phyloP scores from a whole-genome alignment of 139 green algal species.

The Picochlorum sp. region DNA sequence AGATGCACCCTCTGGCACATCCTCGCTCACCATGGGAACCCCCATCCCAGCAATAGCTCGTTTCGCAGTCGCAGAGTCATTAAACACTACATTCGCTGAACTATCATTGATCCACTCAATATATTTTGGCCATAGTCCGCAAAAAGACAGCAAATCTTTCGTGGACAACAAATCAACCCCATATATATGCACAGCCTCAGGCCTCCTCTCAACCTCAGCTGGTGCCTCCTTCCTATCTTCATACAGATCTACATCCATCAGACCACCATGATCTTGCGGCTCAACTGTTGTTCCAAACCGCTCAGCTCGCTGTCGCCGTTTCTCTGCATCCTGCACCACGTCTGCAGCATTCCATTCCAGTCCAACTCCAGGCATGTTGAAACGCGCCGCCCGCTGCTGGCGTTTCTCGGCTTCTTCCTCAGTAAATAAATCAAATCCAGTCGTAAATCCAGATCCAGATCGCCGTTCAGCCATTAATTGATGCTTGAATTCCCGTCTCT shows the following conservation, averaged over 20 bases:
- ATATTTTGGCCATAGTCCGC: slow-evolving; percentile 50
- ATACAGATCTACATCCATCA: slow-evolving; percentile 54
- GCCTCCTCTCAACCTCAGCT: slow-evolving; percentile 27
- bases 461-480: slow-evolving; percentile 29
- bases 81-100: slow-evolving; percentile 70
- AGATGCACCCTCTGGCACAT: slow-evolving; percentile 37
- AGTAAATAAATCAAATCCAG: slow-evolving; percentile 59
- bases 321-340: slow-evolving; percentile 35
- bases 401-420: slow-evolving; percentile 63
- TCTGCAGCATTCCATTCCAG: slow-evolving; percentile 16
- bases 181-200: slow-evolving; percentile 68
- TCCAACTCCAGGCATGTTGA: slow-evolving; percentile 21
- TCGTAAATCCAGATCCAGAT: slow-evolving; percentile 41
- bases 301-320: slow-evolving; percentile 40
- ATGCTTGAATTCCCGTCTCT: slow-evolving; percentile 34
- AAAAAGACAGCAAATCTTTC: slow-evolving; percentile 22
- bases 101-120: slow-evolving; percentile 87
- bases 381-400: slow-evolving; percentile 43
- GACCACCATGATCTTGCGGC: slow-evolving; percentile 35
- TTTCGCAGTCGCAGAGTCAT: slow-evolving; percentile 41
- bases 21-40: slow-evolving; percentile 43
- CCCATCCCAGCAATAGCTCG: slow-evolving; percentile 55
- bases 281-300: slow-evolving; percentile 58
- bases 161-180: slow-evolving; percentile 81
- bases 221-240: slow-evolving; percentile 45